Percentiles rank a stretch among this genome's conserved stretches.
Evolutionary conservation across 116 monocot species (phyloP).

Genomic region (Trichopus zeylanicus): DNA sequence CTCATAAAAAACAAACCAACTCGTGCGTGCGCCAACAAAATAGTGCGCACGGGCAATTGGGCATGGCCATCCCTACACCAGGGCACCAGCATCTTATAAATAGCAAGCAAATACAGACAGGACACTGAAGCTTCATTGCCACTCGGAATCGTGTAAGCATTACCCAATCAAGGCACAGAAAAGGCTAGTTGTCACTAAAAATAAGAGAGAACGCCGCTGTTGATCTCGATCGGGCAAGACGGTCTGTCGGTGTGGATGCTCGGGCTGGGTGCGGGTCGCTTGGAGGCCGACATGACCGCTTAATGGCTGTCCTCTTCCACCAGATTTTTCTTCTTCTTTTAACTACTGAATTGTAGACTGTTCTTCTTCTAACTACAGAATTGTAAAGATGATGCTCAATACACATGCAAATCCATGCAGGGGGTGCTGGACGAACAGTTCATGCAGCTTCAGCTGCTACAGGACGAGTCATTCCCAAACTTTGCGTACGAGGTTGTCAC

Average conservation of each 20-base stretch:
- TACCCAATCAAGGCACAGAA: too few relatives aligned
- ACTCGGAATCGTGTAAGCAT: too few relatives aligned
- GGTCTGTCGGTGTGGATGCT: conserved; percentile 53
- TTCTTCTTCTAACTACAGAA: not conserved
- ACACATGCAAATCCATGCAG: conserved; percentile 4
- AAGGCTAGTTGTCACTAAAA: too few relatives aligned
- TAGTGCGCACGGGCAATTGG: too few relatives aligned
- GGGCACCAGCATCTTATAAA: too few relatives aligned
- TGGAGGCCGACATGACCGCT: conserved; percentile 29
- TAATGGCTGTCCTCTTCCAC: conserved; percentile 27
- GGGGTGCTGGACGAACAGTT: conserved; percentile 48
- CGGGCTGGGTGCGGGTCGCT: conserved; percentile 20
- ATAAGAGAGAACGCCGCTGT: too few relatives aligned
- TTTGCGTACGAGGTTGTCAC: conserved; percentile 34
- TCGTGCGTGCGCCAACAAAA: too few relatives aligned
- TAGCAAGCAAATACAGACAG: too few relatives aligned
- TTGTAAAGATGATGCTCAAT: not conserved
- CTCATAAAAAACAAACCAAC: too few relatives aligned
- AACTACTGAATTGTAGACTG: not conserved
- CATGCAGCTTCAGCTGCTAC: conserved; percentile 34
- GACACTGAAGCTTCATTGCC: too few relatives aligned
- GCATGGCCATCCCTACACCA: too few relatives aligned
- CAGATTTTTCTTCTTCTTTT: conserved; percentile 10
- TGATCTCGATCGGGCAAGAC: conserved; percentile 20
- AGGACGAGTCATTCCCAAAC: conserved; percentile 33